Base-by-base conservation (phyloP, 2,329 filamentous ascomycete genomes). In the Fusarium irregulare region DNA sequence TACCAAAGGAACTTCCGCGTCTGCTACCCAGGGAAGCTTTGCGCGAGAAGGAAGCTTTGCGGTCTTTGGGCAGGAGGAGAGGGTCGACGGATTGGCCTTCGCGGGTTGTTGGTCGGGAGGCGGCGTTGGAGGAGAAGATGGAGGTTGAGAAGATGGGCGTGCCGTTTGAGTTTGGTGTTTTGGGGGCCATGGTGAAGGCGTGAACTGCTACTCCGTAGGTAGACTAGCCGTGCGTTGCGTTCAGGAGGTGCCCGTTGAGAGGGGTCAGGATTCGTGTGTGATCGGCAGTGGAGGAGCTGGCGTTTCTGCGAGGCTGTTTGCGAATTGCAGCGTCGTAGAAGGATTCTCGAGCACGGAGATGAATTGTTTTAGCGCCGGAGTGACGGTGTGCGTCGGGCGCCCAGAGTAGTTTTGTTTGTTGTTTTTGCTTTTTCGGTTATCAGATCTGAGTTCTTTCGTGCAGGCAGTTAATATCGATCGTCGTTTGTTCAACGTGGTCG, bases 41-140 rank as follows among this genome's bases (percentile, higher is more conserved):
- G 72, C 86, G 86, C 59, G 82, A 80, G 75, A 87, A 86, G 46
- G 86, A 88, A 25, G 82, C 77, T 72, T 85, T 84, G 79, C 85
- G 82, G 71, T 85, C 84, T 76, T 86, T 83, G 77, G 76, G 75
- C 56, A 79, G 70, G 55, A 79, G 64, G 50, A 75, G 56, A 32
- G 76, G 60, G 41, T 73, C 68, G 55, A 77, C 64, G 45, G 60
- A 75, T 66, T 80, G 78, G 64, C 80, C 79, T 66, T 81, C 80
- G 71, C 80, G 80, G 12, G 80, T 82, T 18, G 76, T 71, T 25
- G 80, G 79, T 21, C 79, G 76, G 28, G 78, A 78, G 21, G 76
- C 71, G 47, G 75, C 62, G 51, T 50, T 56, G 34, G 78, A 78
- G 34, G 78, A 79, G 74, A 80, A 77, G 71, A 79, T 77, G 68